Conservation (phyloP, 208 protist species). For the Leishmania turanica region DNA sequence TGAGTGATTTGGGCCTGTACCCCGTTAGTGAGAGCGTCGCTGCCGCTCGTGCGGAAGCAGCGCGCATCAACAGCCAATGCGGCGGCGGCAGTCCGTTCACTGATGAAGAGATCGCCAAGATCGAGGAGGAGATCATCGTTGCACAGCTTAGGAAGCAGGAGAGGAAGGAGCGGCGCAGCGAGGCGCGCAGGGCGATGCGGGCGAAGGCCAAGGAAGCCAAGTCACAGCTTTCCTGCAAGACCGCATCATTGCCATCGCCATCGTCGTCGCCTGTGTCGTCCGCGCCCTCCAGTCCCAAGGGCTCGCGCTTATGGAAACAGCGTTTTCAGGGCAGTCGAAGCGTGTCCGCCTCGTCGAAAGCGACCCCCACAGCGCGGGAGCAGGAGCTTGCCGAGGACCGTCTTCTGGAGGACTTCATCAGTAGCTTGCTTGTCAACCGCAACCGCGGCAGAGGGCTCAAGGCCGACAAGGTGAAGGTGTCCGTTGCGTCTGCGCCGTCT, state of each 20-base stretch:
- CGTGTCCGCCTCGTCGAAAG: not conserved
- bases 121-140: slow-evolving; percentile 13
- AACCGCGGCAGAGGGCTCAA: not conserved
- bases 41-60: not conserved
- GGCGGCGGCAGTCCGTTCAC: not conserved
- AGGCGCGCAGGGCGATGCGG: slow-evolving; percentile 6
- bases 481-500: not conserved
- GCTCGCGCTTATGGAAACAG: not conserved
- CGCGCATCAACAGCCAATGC: not conserved
- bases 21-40: not conserved
- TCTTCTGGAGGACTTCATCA: slow-evolving; percentile 23
- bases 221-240: not conserved
- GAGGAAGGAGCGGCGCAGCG: slow-evolving; percentile 7
- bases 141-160: slow-evolving; percentile 9
- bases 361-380: not conserved
- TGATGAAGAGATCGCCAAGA: slow-evolving; percentile 16
- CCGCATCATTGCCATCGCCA: not conserved
- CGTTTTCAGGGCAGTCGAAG: not conserved
- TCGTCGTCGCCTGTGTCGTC: not conserved
- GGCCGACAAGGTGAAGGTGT: not conserved
- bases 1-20: slow-evolving; percentile 12
- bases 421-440: slow-evolving; percentile 5
- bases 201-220: not conserved
- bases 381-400: slow-evolving; percentile 12
- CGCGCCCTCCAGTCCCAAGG: not conserved